Conservation (phyloP, 2,329 filamentous ascomycete genomes). For the Penicillium sp. region DNA sequence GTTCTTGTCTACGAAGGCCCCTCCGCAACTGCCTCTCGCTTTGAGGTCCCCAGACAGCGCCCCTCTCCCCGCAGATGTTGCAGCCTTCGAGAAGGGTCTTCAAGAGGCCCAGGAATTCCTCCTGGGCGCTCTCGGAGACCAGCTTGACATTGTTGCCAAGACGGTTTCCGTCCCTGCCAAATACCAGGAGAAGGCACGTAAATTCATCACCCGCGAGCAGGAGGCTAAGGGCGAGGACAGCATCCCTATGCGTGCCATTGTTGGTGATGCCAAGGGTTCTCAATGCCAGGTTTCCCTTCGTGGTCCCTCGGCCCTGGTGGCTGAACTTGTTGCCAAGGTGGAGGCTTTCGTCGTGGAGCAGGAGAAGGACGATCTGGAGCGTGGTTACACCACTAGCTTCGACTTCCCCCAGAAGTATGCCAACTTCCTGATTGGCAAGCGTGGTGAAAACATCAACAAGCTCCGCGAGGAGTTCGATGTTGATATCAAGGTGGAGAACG, state of each 20-base stretch:
- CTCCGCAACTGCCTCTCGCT: constrained; percentile 45
- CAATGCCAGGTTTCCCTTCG: constrained; percentile 65
- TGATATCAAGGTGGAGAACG: constrained; percentile 85
- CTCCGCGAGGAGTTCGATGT: constrained; percentile 69
- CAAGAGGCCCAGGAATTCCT: constrained; percentile 60
- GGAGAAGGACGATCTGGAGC: constrained; percentile 89
- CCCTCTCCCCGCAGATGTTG: constrained; percentile 56
- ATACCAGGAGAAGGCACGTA: constrained; percentile 64
- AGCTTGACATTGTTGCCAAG: constrained; percentile 56
- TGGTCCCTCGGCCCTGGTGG: constrained; percentile 71
- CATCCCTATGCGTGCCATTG: constrained; percentile 58
- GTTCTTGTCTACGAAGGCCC: constrained; percentile 54
- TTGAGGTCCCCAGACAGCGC: constrained; percentile 56
- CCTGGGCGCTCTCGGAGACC: constrained; percentile 53
- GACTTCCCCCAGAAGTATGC: constrained; percentile 95
- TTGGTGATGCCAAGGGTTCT: constrained; percentile 42
- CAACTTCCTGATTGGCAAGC: constrained; percentile 73
- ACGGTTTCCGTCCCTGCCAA: constrained; percentile 58
- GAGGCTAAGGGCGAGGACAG: constrained; percentile 49
- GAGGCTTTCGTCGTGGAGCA: constrained; percentile 79
- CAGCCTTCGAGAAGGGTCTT: constrained; percentile 58
- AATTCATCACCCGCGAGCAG: constrained; percentile 60
- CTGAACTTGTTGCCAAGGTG: constrained; percentile 71
- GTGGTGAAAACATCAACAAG: constrained; percentile 68
- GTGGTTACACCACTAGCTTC: constrained; percentile 80